Conservation (phyloP, 257 asterid genomes). For the Gentiana macrophylla region DNA sequence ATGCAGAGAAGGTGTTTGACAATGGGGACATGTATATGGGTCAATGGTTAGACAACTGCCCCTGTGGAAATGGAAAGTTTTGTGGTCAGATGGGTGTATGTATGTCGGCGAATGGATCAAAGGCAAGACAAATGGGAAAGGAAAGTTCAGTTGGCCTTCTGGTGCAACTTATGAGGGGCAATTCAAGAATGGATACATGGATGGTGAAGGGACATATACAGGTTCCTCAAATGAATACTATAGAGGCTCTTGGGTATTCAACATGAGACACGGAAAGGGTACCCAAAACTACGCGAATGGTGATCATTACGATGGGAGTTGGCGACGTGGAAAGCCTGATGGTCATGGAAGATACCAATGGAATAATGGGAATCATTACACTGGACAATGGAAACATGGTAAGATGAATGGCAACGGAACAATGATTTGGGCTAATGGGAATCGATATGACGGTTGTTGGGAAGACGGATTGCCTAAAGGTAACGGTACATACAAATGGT, state of each 20-base stretch:
- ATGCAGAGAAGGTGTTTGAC: slow-evolving; percentile 50
- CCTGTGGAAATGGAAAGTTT: slow-evolving; percentile 67
- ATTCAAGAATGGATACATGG: slow-evolving; percentile 72
- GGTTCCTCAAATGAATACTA: slow-evolving; percentile 54
- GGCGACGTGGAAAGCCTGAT: slow-evolving; percentile 51
- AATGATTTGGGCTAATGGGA: slow-evolving; percentile 66
- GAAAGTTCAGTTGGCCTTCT: slow-evolving; percentile 88
- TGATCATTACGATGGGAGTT: slow-evolving; percentile 65
- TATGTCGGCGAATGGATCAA: slow-evolving; percentile 74
- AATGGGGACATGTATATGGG: slow-evolving; percentile 66
- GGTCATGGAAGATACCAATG: slow-evolving; percentile 82
- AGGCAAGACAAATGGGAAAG: slow-evolving; percentile 60
- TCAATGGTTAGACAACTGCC: slow-evolving; percentile 53
- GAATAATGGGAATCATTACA: slow-evolving; percentile 65
- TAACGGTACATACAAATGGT: slow-evolving; percentile 67
- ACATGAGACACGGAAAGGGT: slow-evolving; percentile 69
- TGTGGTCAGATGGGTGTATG: slow-evolving; percentile 92
- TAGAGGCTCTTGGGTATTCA: slow-evolving; percentile 58
- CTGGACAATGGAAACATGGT: slow-evolving; percentile 72
- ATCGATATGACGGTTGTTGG: slow-evolving; percentile 75
- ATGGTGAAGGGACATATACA: slow-evolving; percentile 75
- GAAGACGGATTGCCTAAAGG: slow-evolving; percentile 72
- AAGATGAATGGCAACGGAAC: slow-evolving; percentile 69
- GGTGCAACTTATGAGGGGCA: slow-evolving; percentile 87
- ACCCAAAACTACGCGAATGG: slow-evolving; percentile 49